Percentiles rank a stretch among this genome's conserved stretches.
Evolutionary conservation across 768 basidiomycete species (phyloP).

Genomic region (Tricholoma bakamatsutake): DNA sequence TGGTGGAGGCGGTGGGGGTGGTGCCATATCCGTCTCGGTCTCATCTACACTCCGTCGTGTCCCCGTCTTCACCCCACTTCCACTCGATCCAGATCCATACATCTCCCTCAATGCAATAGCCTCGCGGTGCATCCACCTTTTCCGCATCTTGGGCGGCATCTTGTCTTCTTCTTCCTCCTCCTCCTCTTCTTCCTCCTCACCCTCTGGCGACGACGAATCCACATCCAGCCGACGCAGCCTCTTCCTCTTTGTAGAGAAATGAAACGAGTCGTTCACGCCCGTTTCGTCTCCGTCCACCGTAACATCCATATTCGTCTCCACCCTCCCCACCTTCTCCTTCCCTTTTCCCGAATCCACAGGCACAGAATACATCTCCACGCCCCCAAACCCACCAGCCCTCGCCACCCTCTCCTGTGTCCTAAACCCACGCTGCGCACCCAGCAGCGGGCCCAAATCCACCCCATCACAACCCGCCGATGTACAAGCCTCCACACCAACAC

Average conservation of each 20-base stretch:
- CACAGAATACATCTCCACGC: conserved; percentile 43
- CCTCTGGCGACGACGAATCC: too few species aligned
- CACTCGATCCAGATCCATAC: not conserved
- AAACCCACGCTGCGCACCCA: conserved; percentile 58
- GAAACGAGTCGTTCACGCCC: conserved; percentile 4
- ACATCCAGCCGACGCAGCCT: too few species aligned
- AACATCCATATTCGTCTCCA: conserved; percentile 2
- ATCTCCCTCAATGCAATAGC: conserved; percentile 19
- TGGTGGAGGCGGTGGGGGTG: conserved; percentile 3
- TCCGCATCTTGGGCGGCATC: conserved; percentile 64
- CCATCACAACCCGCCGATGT: not conserved
- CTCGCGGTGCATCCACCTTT: conserved; percentile 34
- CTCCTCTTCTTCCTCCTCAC: not conserved
- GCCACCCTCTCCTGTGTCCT: conserved; percentile 52
- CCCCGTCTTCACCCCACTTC: too few species aligned
- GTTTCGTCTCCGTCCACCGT: conserved; percentile 9
- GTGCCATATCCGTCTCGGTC: conserved; percentile 15
- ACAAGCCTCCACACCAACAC: not conserved
- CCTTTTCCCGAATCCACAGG: conserved; percentile 6
- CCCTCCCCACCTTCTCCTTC: not conserved
- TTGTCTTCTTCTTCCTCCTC: conserved; percentile 25
- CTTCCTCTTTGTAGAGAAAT: too few species aligned
- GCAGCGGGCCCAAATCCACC: conserved; percentile 56
- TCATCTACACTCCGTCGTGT: not conserved
- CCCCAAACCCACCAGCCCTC: conserved; percentile 55